phyloP scores from a whole-genome alignment of 2,329 filamentous ascomycete genomes.

The Penicillium psychrosexuale region DNA sequence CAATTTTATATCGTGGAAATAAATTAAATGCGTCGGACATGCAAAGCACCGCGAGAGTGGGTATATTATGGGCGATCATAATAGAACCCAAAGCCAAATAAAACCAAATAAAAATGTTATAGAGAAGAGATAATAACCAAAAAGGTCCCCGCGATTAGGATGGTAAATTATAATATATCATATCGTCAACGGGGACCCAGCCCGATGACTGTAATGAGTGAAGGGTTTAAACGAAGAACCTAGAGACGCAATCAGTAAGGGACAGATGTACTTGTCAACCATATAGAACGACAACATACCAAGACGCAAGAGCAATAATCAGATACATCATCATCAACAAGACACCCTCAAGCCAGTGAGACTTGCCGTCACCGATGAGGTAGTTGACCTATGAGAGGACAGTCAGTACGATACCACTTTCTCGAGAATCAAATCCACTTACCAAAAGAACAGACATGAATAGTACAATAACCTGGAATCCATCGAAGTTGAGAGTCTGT shows the following conservation, averaged over 20 bases:
- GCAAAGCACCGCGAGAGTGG: background rate
- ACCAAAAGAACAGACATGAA: slow-evolving; percentile 54
- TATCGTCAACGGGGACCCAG: background rate
- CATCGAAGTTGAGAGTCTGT: slow-evolving; percentile 73
- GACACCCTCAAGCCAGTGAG: slow-evolving; percentile 60
- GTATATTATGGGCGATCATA: slow-evolving; percentile 8
- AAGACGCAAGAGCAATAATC: slow-evolving; percentile 60
- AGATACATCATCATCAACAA: slow-evolving; percentile 59
- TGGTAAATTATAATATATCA: background rate
- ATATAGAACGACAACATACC: slow-evolving; percentile 37
- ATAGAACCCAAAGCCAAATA: background rate
- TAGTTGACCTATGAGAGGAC: slow-evolving; percentile 54
- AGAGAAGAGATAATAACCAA: background rate
- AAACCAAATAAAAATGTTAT: background rate
- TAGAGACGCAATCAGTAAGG: background rate
- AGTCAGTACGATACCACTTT: slow-evolving; percentile 6
- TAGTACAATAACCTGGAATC: slow-evolving; percentile 73
- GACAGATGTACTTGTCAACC: background rate
- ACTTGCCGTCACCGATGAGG: slow-evolving; percentile 60
- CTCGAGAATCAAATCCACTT: slow-evolving; percentile 8
- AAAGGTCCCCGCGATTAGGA: background rate
- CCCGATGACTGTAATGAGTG: background rate
- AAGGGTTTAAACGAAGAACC: slow-evolving; percentile 4
- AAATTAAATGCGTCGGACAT: background rate
- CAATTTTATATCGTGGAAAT: background rate